These are phyloP conservation scores for Pythium aphanidermatum DNA, from an alignment of 352 stramenopile genomes.

Conservation along the genomic window DNA sequence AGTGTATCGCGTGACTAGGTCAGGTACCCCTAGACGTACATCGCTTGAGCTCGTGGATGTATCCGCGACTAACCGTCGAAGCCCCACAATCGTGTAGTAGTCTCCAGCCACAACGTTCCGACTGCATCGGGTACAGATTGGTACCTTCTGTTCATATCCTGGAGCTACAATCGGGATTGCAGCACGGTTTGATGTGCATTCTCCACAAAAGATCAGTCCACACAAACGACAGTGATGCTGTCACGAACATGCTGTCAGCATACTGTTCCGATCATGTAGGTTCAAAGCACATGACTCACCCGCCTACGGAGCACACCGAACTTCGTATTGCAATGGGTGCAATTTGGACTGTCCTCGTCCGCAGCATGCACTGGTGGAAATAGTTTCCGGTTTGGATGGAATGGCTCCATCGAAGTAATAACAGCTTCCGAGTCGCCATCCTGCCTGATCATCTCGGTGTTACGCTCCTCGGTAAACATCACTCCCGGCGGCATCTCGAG, in stretches of 20 bases:
- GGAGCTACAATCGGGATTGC: constrained; percentile 49
- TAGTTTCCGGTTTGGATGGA: constrained; percentile 31
- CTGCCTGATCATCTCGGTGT: background rate
- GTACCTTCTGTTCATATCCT: constrained; percentile 62
- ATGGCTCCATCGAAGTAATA: constrained; percentile 13
- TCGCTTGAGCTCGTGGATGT: constrained; percentile 27
- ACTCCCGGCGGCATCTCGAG: constrained; percentile 3
- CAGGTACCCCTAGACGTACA: constrained; percentile 13
- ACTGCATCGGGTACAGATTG: constrained; percentile 67
- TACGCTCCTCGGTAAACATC: background rate
- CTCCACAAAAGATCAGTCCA: constrained; percentile 61
- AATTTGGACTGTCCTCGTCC: constrained; percentile 39
- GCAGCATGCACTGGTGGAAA: constrained; percentile 52
- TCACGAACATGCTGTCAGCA: background rate
- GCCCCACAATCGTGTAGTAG: constrained; percentile 66
- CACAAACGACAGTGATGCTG: constrained; percentile 77
- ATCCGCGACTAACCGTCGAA: constrained; percentile 53
- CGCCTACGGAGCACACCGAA: constrained; percentile 72
- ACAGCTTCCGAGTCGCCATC: background rate
- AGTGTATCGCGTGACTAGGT: background rate
- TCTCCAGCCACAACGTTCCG: constrained; percentile 65
- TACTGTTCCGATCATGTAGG: background rate
- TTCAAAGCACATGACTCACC: constrained; percentile 20
- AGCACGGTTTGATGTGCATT: constrained; percentile 72
- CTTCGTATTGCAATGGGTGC: constrained; percentile 58